phyloP scores from a whole-genome alignment of 2,329 filamentous ascomycete species.

The Fusarium euwallaceae region DNA sequence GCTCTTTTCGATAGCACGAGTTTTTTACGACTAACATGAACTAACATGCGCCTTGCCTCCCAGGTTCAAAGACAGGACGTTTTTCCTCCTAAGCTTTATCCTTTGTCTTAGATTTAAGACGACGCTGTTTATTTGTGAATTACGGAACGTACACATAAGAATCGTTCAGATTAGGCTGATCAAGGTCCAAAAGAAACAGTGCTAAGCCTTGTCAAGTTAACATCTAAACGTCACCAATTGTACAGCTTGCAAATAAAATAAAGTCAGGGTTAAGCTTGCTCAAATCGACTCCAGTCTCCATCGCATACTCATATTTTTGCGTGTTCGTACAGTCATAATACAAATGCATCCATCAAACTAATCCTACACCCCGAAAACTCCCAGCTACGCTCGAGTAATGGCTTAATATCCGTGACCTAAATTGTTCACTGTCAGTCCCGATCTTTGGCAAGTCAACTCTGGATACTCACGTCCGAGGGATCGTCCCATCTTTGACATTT shows the following conservation, averaged over 20 bases:
- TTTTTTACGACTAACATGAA: too few species aligned
- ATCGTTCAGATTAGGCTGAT: too few species aligned
- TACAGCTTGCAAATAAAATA: neutral
- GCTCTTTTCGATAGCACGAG: too few species aligned
- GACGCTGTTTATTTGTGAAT: too few species aligned
- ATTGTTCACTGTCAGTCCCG: neutral
- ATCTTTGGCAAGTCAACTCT: accelerated
- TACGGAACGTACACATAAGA: too few species aligned
- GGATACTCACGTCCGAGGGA: constrained; percentile 73
- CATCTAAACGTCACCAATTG: too few species aligned
- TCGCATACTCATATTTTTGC: constrained; percentile 15
- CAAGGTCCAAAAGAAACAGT: too few species aligned
- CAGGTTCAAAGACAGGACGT: too few species aligned
- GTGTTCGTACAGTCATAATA: constrained; percentile 26
- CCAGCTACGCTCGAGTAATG: accelerated
- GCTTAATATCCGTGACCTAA: constrained; percentile 32
- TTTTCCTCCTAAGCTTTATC: too few species aligned
- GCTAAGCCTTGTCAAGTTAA: too few species aligned
- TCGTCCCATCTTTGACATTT: constrained; percentile 77
- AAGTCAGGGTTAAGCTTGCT: neutral
- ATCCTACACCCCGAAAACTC: neutral
- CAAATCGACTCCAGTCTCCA: neutral
- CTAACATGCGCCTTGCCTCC: too few species aligned
- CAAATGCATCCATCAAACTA: constrained; percentile 1
- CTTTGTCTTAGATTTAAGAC: too few species aligned